Conservation (phyloP, 768 basidiomycete genomes). For the Tylopilus subfusipes region DNA sequence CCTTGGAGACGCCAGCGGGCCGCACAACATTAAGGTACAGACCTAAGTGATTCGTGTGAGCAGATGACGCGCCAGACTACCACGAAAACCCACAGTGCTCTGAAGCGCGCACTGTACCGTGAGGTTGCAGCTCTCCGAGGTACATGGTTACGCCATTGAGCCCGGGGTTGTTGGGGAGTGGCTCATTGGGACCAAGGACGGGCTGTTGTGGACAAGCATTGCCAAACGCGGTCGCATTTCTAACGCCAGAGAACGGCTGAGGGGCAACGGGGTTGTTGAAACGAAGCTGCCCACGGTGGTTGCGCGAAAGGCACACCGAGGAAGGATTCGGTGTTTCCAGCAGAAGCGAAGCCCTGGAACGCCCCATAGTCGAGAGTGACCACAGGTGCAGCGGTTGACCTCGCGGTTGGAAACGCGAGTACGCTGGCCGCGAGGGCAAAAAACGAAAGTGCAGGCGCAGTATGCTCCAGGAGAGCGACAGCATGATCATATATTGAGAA, state of each 20-base stretch:
- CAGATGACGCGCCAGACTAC: not conserved
- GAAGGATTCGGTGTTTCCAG: not conserved
- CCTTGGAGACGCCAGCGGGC: not conserved
- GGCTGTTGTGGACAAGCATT: conserved; percentile 40
- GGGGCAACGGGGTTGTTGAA: conserved; percentile 15
- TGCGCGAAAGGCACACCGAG: conserved; percentile 1
- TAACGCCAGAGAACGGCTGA: not conserved
- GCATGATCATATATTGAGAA: too few species aligned
- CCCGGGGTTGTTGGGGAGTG: not conserved
- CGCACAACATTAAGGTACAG: conserved; percentile 19
- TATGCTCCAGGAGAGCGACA: too few species aligned
- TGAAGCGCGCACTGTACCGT: conserved; percentile 1
- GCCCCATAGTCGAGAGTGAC: conserved; percentile 19
- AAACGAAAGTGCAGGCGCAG: too few species aligned
- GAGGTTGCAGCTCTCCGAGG: conserved; percentile 1
- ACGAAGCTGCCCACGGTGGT: conserved; percentile 15
- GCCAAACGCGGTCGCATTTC: conserved; percentile 16
- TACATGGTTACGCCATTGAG: not conserved
- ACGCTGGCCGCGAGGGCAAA: not conserved
- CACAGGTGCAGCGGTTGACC: not conserved
- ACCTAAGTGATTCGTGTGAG: conserved; percentile 14
- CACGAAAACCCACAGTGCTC: conserved; percentile 14
- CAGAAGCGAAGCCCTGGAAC: conserved; percentile 14
- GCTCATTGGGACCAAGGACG: not conserved
- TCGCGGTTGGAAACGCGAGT: not conserved